A percentile compares a stretch with the other conserved stretches of the same genome.
Evolutionary conservation across 2,329 filamentous ascomycete species (phyloP).

Genomic region (Ophiocordyceps camponoti-saundersi): DNA sequence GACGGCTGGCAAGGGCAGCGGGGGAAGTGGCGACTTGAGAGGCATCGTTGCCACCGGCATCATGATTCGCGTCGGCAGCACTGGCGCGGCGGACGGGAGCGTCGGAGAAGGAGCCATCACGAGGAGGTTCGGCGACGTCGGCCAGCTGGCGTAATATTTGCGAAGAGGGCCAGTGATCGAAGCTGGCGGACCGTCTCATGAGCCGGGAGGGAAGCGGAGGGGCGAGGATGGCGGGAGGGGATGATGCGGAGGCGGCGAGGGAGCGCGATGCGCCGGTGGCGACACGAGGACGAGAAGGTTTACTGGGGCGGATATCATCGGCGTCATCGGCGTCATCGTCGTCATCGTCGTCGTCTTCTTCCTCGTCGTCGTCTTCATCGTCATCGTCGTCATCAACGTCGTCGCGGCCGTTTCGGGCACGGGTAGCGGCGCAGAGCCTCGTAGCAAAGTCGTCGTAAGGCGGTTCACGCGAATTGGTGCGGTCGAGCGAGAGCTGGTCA

Average conservation of each 20-base stretch:
- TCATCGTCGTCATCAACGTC: neutral
- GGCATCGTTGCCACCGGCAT: neutral
- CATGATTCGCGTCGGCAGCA: constrained; percentile 3
- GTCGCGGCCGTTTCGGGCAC: neutral
- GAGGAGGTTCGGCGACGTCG: constrained; percentile 22
- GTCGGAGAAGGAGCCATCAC: constrained; percentile 25
- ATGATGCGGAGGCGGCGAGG: constrained; percentile 20
- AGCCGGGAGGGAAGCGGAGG: neutral
- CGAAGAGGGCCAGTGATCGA: constrained; percentile 40
- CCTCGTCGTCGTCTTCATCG: constrained; percentile 10
- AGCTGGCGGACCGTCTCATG: constrained; percentile 46
- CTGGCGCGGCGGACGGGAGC: constrained; percentile 18
- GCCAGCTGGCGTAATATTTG: constrained; percentile 9
- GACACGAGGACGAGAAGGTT: constrained; percentile 17
- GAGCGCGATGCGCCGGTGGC: neutral
- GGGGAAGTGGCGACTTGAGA: neutral
- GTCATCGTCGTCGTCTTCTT: neutral
- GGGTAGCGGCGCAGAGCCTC: neutral
- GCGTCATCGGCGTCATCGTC: constrained; percentile 10
- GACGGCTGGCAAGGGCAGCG: neutral
- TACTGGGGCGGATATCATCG: constrained; percentile 17
- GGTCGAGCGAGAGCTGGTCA: constrained; percentile 55
- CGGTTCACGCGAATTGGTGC: neutral
- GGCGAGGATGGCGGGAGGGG: constrained; percentile 24
- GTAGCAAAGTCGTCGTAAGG: neutral